Conservation (phyloP, 192 early-diverging fungal species). For the Linnemannia zychae region DNA sequence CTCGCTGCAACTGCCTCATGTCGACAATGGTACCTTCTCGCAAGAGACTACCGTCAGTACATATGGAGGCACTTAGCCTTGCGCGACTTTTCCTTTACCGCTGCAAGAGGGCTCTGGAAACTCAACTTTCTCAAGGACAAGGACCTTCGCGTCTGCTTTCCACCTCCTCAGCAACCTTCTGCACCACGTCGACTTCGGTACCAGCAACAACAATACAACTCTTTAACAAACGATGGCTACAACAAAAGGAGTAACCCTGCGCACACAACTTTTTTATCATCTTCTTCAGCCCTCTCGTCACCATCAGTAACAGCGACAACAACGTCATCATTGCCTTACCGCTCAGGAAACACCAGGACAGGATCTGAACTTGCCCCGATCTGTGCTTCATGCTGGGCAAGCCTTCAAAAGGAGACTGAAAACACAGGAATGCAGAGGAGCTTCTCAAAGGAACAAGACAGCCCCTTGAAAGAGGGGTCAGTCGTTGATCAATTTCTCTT, state of each 20-base stretch:
- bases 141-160: constrained; percentile 24
- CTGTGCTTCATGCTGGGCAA: neutral
- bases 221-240: neutral
- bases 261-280: neutral
- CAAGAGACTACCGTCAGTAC: constrained; percentile 32
- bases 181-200: neutral
- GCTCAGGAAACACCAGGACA: neutral
- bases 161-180: neutral
- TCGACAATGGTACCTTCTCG: constrained; percentile 32
- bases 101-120: constrained; percentile 42
- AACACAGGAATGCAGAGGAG: constrained; percentile 5
- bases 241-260: neutral
- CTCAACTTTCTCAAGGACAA: constrained; percentile 34
- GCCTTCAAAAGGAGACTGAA: constrained; percentile 1
- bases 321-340: neutral
- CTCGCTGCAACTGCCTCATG: constrained; percentile 27
- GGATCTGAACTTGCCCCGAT: constrained; percentile 6
- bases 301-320: neutral
- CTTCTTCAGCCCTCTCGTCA: neutral
- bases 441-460: neutral
- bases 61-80: constrained; percentile 33
- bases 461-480: neutral
- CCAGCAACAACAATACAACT: neutral
- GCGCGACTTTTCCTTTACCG: constrained; percentile 39
- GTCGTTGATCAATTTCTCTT: neutral